Base-by-base conservation (phyloP, 441 rosid genomes). In the Geranium incanum region DNA sequence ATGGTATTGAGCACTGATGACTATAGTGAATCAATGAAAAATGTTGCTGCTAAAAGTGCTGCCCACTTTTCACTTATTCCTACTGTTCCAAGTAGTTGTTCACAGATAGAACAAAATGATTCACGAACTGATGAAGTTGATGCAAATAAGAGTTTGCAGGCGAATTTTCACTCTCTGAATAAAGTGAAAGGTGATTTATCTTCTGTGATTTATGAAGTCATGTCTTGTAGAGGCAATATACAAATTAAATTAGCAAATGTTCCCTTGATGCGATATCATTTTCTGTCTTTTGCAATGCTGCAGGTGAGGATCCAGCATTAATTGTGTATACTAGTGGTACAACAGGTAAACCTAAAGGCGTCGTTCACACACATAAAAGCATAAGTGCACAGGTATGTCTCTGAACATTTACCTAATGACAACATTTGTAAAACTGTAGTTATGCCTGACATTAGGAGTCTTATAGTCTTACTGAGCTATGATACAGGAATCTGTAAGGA, bases 311-410 rank as follows among this genome's bases (percentile, higher is more conserved):
- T 74, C 99, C 99, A 59, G 98, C 99, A 12, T 78, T 95, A 74
- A 83, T 95, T 69, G 80, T 92, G 66, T 95, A 95, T 80, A 95
- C 99, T 6, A 95, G 99, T 80, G 99, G 99, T 72, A 95, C 99
- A 71, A 92, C 99, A 8, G 99, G 99, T 68, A 95, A 87, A 80
- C 99, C 99, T 45, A 95, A 95, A 83, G 99, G 98, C 70, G 98
- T 86, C 73, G 91, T 95, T 70, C 99, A 95, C 76, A 92, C 97
- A 0, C 99, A 92, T 78, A 86, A 81, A 79, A 86, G 96, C 84
- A 86, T 95, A 74, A 74, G 70, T 70, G 88, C 99, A 38, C 99
- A 95, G 98, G 99, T 87, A 75, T 72, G 59, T 43, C 36, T 23
- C 57, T 65, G 60, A 71, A 19, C 21, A 0, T 37, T 9, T 39